These are phyloP conservation scores for Phytophthora agathidicida DNA, from an alignment of 352 stramenopile genomes.

Conservation along the genomic window DNA sequence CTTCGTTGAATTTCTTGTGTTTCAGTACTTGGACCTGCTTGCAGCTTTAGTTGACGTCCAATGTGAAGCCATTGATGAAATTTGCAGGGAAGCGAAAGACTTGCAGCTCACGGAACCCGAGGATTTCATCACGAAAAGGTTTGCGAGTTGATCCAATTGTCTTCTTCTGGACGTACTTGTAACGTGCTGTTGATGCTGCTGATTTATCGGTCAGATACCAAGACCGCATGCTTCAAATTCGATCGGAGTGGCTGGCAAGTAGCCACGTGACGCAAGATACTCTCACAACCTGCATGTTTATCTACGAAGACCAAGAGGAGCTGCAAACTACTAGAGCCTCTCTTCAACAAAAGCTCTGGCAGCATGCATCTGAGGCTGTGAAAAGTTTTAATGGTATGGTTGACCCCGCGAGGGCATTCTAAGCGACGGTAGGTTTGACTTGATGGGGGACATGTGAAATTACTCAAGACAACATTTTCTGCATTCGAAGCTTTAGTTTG, in stretches of 20 bases:
- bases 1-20: neutral
- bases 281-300: slow-evolving; percentile 23
- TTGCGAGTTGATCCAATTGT: neutral
- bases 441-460: no score
- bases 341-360: slow-evolving; percentile 14
- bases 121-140: slow-evolving; percentile 22
- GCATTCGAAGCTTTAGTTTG: neutral
- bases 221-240: slow-evolving; percentile 8
- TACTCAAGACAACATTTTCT: no score
- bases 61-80: slow-evolving; percentile 18
- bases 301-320: slow-evolving; percentile 13
- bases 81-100: slow-evolving; percentile 14
- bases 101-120: slow-evolving; percentile 9
- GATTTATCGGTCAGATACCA: slow-evolving; percentile 27
- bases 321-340: slow-evolving; percentile 4
- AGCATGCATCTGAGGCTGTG: slow-evolving; percentile 15
- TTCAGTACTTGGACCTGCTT: slow-evolving; percentile 18
- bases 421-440: no score
- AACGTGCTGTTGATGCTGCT: no score
- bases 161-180: neutral
- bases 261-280: slow-evolving; percentile 22
- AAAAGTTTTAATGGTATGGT: slow-evolving; percentile 16
- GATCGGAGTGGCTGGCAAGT: slow-evolving; percentile 10
- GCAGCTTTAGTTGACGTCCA: slow-evolving; percentile 10
- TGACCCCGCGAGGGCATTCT: slow-evolving; percentile 17